A percentile compares a stretch with the other conserved stretches of the same genome.
Conservation (phyloP, 805 yeast species). For the Yamadazyma ubonensis region DNA sequence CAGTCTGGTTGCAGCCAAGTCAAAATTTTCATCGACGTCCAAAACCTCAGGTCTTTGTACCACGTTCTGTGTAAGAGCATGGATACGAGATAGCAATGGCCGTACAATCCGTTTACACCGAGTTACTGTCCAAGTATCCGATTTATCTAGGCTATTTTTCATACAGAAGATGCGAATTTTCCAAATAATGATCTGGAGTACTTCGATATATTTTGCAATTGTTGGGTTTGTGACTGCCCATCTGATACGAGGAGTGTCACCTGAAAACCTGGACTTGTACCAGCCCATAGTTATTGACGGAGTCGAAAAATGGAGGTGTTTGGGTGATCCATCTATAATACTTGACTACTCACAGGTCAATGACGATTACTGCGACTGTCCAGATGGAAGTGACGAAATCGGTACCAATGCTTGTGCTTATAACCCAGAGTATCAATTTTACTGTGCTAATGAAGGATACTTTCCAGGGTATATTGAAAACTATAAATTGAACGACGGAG, state of each 20-base stretch:
- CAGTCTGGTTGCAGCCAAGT: neutral
- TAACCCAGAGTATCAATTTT: constrained; percentile 42
- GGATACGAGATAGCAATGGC: constrained; percentile 38
- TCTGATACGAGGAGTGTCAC: constrained; percentile 34
- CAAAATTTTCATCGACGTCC: neutral
- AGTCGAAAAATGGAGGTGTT: constrained; percentile 57
- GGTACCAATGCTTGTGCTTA: constrained; percentile 81
- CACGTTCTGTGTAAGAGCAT: constrained; percentile 28
- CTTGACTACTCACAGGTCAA: constrained; percentile 65
- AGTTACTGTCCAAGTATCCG: constrained; percentile 3
- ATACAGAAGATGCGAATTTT: constrained; percentile 1
- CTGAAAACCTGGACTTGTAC: constrained; percentile 45
- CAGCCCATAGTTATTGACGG: constrained; percentile 48
- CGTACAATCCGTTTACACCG: constrained; percentile 35
- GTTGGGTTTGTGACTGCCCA: neutral
- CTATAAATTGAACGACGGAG: constrained; percentile 78
- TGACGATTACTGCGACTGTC: constrained; percentile 93
- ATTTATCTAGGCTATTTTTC: constrained; percentile 1
- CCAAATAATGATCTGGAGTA: neutral
- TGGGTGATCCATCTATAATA: constrained; percentile 62
- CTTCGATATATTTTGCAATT: neutral
- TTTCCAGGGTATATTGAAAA: constrained; percentile 61
- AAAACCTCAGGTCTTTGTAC: constrained; percentile 24
- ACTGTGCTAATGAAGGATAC: constrained; percentile 76
- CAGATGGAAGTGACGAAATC: constrained; percentile 97